phyloP scores from a whole-genome alignment of 768 basidiomycete species.

The Pseudohyphozyma bogoriensis region DNA sequence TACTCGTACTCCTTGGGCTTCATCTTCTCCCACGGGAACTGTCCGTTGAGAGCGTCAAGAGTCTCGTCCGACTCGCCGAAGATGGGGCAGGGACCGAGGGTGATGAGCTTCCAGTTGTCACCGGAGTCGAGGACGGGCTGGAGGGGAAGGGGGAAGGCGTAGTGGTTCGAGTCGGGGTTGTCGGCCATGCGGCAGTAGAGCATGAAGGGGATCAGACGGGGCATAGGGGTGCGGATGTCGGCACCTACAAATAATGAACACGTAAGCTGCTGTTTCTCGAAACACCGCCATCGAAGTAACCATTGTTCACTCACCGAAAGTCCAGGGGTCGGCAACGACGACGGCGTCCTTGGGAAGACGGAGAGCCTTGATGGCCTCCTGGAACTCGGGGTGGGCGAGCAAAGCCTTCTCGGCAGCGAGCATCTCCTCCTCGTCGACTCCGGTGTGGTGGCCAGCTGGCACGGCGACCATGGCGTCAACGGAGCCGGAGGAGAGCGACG shows the following conservation, averaged over 20 bases:
- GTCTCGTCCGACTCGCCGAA: neutral
- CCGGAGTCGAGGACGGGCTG: neutral
- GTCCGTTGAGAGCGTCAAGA: neutral
- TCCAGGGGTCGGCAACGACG: constrained; percentile 11
- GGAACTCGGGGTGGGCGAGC: neutral
- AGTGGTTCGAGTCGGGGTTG: neutral
- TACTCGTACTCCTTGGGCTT: neutral
- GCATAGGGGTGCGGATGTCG: constrained; percentile 1
- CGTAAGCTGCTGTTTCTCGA: neutral
- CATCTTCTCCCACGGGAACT: neutral
- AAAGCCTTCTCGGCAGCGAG: neutral
- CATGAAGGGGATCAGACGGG: neutral
- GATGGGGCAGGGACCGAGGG: neutral
- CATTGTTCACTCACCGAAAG: neutral
- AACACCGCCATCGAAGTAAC: neutral
- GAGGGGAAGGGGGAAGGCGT: neutral
- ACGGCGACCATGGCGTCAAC: neutral
- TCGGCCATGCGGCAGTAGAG: neutral
- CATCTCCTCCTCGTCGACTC: constrained; percentile 3
- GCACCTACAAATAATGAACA: neutral
- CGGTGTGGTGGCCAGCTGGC: neutral
- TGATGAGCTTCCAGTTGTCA: neutral
- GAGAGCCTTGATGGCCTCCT: constrained; percentile 6
- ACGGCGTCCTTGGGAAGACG: neutral
- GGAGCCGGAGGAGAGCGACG: neutral